Conservation (phyloP, 805 yeast genomes). For the Pichia cephalocereana region DNA sequence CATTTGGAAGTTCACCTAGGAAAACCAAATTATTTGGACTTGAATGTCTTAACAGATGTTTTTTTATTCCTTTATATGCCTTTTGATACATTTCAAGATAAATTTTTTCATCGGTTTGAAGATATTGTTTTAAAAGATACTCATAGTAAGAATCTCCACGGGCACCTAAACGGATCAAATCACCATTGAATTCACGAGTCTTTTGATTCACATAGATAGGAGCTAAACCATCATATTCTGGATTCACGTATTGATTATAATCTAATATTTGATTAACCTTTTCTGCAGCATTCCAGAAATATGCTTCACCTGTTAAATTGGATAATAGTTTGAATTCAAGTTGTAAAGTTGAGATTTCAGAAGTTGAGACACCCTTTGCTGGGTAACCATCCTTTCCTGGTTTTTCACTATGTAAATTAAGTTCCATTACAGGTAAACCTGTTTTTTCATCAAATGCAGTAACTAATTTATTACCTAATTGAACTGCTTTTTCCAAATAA, state of each 20-base stretch:
- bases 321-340: slow-evolving; percentile 79
- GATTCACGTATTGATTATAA: slow-evolving; percentile 39
- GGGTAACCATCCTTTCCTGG: slow-evolving; percentile 49
- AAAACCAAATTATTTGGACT: slow-evolving; percentile 54
- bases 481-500: slow-evolving; percentile 69
- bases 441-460: slow-evolving; percentile 58
- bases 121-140: slow-evolving; percentile 74
- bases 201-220: slow-evolving; percentile 76
- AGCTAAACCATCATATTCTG: slow-evolving; percentile 53
- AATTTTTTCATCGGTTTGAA: slow-evolving; percentile 64
- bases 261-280: slow-evolving; percentile 64
- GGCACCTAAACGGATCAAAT: slow-evolving; percentile 70
- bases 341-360: slow-evolving; percentile 83
- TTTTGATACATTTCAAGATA: slow-evolving; percentile 72
- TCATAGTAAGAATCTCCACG: slow-evolving; percentile 93
- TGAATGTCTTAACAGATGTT: slow-evolving; percentile 51
- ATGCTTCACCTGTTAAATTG: slow-evolving; percentile 65
- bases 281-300: slow-evolving; percentile 76
- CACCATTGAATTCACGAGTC: slow-evolving; percentile 58
- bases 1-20: slow-evolving; percentile 70
- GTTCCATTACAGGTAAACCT: slow-evolving; percentile 74
- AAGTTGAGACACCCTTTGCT: slow-evolving; percentile 77
- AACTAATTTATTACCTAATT: slow-evolving; percentile 62
- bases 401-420: slow-evolving; percentile 56
- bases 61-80: slow-evolving; percentile 67